phyloP scores from a whole-genome alignment of 768 basidiomycete species.

The Trametes elegans region DNA sequence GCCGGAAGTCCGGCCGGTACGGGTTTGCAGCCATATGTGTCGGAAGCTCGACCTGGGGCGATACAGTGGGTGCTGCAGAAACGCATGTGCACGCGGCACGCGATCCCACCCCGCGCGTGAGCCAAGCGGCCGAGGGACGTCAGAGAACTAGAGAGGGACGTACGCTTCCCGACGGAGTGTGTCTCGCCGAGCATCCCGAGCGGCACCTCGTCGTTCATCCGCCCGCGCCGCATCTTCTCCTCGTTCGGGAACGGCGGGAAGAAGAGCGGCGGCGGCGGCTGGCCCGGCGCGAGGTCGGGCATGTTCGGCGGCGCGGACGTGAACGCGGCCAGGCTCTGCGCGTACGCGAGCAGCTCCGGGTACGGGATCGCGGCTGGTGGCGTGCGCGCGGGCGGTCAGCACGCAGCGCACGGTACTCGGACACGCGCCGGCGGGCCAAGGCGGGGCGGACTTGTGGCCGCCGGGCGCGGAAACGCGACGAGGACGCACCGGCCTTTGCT shows the following conservation, averaged over 20 bases:
- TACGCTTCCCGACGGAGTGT: constrained; percentile 76
- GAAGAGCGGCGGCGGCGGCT: constrained; percentile 75
- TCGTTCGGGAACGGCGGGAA: constrained; percentile 91
- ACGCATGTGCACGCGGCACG: no score
- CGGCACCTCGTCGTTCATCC: constrained; percentile 77
- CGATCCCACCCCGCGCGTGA: no score
- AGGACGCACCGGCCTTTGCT: constrained; percentile 61
- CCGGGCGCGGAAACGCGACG: neutral
- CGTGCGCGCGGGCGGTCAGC: neutral
- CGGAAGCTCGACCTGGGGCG: constrained; percentile 51
- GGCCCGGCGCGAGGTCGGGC: constrained; percentile 72
- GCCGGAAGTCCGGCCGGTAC: constrained; percentile 68
- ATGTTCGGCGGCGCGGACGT: constrained; percentile 88
- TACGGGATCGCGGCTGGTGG: constrained; percentile 74
- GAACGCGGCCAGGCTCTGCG: constrained; percentile 81
- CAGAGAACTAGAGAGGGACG: constrained; percentile 26
- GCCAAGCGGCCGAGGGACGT: neutral
- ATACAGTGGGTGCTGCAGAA: constrained; percentile 60
- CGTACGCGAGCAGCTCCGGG: constrained; percentile 80
- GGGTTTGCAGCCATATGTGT: constrained; percentile 61
- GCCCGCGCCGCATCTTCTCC: constrained; percentile 85
- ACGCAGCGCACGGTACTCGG: no score
- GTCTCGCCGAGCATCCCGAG: constrained; percentile 78
- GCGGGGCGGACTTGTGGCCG: no score
- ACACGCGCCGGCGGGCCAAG: no score